phyloP scores from a whole-genome alignment of 2,329 filamentous ascomycete species.

The Rhinocladiella mackenziei region DNA sequence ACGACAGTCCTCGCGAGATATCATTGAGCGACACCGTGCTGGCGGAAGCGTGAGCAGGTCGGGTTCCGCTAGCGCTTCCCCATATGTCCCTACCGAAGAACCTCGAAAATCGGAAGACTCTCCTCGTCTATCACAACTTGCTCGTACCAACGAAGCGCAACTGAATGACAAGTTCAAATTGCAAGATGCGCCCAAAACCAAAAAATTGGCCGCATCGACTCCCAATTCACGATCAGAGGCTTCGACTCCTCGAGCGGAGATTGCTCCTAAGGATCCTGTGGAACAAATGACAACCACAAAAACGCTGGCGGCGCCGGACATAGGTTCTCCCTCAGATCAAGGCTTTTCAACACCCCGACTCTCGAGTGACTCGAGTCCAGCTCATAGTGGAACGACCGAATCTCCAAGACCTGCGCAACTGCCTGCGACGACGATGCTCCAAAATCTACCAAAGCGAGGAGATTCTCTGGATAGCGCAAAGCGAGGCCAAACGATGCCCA shows the following conservation, averaged over 20 bases:
- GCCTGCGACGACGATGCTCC: conserved; percentile 31
- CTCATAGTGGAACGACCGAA: conserved; percentile 50
- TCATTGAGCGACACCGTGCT: conserved; percentile 38
- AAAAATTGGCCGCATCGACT: conserved; percentile 36
- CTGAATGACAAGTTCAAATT: conserved; percentile 65
- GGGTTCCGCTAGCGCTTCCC: conserved; percentile 22
- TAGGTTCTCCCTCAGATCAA: conserved; percentile 28
- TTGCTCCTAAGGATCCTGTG: conserved; percentile 10
- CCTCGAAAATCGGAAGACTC: conserved; percentile 18
- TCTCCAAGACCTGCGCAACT: conserved; percentile 37
- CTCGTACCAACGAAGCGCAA: conserved; percentile 18
- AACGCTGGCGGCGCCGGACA: conserved; percentile 33
- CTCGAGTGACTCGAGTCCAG: conserved; percentile 57
- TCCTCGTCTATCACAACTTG: conserved; percentile 16
- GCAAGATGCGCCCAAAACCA: conserved; percentile 72
- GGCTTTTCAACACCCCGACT: conserved; percentile 45
- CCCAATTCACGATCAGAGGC: conserved; percentile 40
- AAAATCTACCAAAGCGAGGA: conserved; percentile 51
- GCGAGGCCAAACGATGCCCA: conserved; percentile 44
- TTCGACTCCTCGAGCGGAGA: conserved; percentile 21
- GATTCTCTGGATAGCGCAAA: conserved; percentile 53
- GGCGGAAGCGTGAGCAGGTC: conserved; percentile 31
- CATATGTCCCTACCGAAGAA: conserved; percentile 14
- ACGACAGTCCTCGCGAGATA: conserved; percentile 44
- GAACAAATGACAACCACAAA: conserved; percentile 15